Evolutionary conservation across 2,329 filamentous ascomycete species (phyloP).

Genomic region (Helicocarpus griseus): DNA sequence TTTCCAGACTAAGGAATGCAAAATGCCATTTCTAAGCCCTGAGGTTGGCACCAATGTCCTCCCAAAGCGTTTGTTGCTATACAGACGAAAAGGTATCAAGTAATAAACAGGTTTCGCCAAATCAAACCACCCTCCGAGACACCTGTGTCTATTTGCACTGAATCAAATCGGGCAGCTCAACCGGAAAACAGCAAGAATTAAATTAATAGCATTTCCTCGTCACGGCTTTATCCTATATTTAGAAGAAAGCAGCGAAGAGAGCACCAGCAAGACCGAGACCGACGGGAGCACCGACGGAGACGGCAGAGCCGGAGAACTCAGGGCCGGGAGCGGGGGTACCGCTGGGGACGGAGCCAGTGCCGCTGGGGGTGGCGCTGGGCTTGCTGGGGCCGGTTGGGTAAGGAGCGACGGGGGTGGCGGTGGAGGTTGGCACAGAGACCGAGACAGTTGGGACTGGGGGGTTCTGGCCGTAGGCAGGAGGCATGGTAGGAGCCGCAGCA

Average conservation of each 20-base stretch:
- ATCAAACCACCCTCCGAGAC: not conserved
- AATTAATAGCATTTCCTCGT: not conserved
- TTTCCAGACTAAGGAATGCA: not conserved
- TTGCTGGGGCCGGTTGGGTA: slow-evolving; percentile 11
- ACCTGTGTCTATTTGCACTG: not conserved
- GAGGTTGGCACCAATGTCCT: no score
- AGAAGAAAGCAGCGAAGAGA: slow-evolving; percentile 35
- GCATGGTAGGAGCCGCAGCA: no score
- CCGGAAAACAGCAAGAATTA: not conserved
- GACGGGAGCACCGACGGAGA: slow-evolving; percentile 30
- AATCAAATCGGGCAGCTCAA: not conserved
- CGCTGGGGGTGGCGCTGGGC: slow-evolving; percentile 6
- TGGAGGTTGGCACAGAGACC: not conserved
- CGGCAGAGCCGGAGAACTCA: slow-evolving; percentile 18
- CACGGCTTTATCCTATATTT: slow-evolving; percentile 12
- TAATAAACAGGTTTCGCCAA: not conserved
- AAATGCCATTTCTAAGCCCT: no score
- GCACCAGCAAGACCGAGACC: slow-evolving; percentile 32
- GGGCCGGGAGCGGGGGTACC: not conserved
- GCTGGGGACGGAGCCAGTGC: slow-evolving; percentile 7
- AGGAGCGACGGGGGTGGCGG: slow-evolving; percentile 12
- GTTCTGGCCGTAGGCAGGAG: no score
- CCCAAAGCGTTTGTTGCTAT: slow-evolving; percentile 1
- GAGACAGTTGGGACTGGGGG: no score
- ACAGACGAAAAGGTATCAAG: not conserved